Evolutionary conservation across 106 monocot species (phyloP).

Genomic region (Amphibolis antarctica): DNA sequence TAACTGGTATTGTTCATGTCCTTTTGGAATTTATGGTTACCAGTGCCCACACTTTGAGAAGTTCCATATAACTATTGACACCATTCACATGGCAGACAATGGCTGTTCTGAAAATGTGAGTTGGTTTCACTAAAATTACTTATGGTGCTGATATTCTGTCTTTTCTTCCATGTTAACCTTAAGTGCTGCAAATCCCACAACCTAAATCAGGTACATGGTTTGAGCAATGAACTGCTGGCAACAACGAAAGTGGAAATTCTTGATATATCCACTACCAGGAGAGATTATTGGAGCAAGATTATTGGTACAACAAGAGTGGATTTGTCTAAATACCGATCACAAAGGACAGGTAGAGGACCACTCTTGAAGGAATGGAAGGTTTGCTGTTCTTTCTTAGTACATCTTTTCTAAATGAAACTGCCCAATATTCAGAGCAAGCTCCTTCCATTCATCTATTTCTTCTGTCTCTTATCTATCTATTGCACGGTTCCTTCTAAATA

Average conservation of each 20-base stretch:
- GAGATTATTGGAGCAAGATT: conserved; percentile 54
- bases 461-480: too few relatives aligned
- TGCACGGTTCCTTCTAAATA: too few relatives aligned
- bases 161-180: neutral
- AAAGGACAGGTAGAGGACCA: conserved; percentile 40
- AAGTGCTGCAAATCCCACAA: neutral
- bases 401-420: neutral
- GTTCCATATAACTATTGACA: conserved; percentile 38
- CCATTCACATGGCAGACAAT: conserved; percentile 44
- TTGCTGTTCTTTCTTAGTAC: neutral
- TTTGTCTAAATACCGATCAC: conserved; percentile 42
- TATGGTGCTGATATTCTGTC: neutral
- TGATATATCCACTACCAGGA: conserved; percentile 35
- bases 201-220: conserved; percentile 32
- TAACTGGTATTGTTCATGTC: conserved; percentile 4
- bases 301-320: conserved; percentile 27
- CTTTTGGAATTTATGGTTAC: conserved; percentile 7
- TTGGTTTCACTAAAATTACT: neutral
- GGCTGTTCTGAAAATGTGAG: conserved; percentile 55
- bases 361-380: conserved; percentile 53
- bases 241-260: conserved; percentile 40
- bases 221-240: conserved; percentile 35
- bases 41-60: conserved; percentile 46
- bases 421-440: too few relatives aligned
- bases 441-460: too few relatives aligned